Base-by-base conservation (phyloP, 352 stramenopile genomes). In the Phytophthora citricola region DNA sequence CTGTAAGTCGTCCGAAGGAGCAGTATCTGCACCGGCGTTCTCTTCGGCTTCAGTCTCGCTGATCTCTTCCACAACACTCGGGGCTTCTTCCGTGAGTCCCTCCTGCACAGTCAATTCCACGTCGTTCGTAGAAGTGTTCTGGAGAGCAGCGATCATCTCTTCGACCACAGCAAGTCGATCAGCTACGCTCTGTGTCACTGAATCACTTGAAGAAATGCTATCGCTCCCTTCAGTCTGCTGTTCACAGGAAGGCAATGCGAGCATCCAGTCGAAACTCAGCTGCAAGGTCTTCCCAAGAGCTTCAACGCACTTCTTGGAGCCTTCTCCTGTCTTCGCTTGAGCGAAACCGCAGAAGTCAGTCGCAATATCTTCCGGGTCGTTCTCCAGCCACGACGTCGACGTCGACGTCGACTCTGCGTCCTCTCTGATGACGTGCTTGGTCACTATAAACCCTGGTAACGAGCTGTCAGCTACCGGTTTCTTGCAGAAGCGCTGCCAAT, bases 271-370 rank as follows among this genome's bases (percentile, higher is more conserved):
- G 20, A 85, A 78, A 1, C 76, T 78, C 45, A 38, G 31, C 5
- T 40, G 49, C 5, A 90, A 52, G 5, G 68, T 58, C 0, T 48
- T 52, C 2, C 39, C 58, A 0, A 87, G 49, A 2, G 62, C 48
- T n/a, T 24, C 17, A 31, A 54, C 22, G 8, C 78, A 86, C 2
- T 61, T 24, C 0, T 48, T 36, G 17, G 5, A 43, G 14, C 6
- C 29, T 6, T 15, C 20, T 24, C 39, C 24, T 11, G 27, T 20
- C 0, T 48, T 61, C 0, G 22, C 15, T 2, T 58, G 48, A 10
- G 72, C 51, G 38, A 88, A 83, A 39, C 24, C 39, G 50, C 79
- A 90, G 8, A 87, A 64, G 20, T 84, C 79, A 0, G 50, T 62
- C 7, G 81, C 77, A 12, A 87, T 76, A 60, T 84, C 73, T 32